Evolutionary conservation across 2,329 filamentous ascomycete species (phyloP), one percentile per base, ranked within the genome.

Genomic region (Diaporthe destruens): DNA sequence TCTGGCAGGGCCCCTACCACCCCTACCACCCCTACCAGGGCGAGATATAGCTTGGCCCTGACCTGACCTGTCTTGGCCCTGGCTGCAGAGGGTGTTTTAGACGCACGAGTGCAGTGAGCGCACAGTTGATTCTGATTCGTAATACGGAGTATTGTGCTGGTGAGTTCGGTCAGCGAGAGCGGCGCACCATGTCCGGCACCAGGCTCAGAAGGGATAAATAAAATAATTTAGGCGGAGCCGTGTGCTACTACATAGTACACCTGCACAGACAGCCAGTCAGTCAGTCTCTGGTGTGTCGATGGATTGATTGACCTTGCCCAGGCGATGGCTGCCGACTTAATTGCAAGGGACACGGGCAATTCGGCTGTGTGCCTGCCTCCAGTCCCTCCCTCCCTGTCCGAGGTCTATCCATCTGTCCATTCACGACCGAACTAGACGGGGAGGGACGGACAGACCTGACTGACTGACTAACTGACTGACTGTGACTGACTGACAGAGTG

Each of bases 131-230:
- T 49, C 44, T 65, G 59, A 65, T 65, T 65, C 59, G 59, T 65
- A 65, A 65, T 39, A 49, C 29, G 29, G 29, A 29, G 29, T 63
- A 49, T 44, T 61, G 57, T 65, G 59, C 29, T 65, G 59, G 36
- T 65, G 59, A 36, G 61, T 51, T 65, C 61, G 61, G 61, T 65
- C 44, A 65, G 61, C 61, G 61, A 65, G 29, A 65, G 59, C 29
- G 61, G 44, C 20, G 29, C 44, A 16, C 42, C 29, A 36, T 23
- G 2, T 9, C 61, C 61, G 61, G 29, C 29, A 34, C 39, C 44
- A 36, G 14, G 61, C 59, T 65, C 12, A 25, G 44, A 47, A 23
- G 59, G 44, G 59, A 63, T 32, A 39, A 63, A 25, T 29, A 42
- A 42, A 2, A 11, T 42, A 44, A 59, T 55, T 42, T 61, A 34